Conservation (phyloP, 1,139 yeast species). For the Candida gigantensis region DNA sequence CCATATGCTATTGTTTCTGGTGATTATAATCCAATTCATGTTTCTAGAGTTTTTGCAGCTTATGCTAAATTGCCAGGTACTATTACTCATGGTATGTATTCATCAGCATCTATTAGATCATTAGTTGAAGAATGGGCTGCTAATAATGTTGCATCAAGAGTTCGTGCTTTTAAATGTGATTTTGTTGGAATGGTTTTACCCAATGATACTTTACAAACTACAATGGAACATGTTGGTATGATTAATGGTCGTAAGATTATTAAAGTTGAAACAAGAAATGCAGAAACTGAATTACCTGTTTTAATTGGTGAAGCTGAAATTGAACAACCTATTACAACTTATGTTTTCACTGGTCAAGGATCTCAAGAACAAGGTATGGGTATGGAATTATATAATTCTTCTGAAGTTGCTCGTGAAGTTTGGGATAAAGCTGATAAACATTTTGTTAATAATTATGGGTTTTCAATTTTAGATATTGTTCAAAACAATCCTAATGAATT, state of each 20-base stretch:
- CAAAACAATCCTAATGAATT: constrained; percentile 93
- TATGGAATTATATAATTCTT: constrained; percentile 92
- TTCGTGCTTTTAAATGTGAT: constrained; percentile 87
- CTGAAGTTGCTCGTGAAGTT: constrained; percentile 89
- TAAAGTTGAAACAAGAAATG: constrained; percentile 85
- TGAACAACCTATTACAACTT: constrained; percentile 95
- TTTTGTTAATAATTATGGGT: constrained; percentile 91
- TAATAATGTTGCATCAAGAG: constrained; percentile 92
- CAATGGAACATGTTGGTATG: constrained; percentile 96
- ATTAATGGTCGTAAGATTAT: constrained; percentile 97
- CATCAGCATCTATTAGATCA: constrained; percentile 92
- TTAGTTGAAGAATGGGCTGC: constrained; percentile 99
- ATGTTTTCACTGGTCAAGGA: constrained; percentile 99
- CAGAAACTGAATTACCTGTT: constrained; percentile 74
- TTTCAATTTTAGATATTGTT: constrained; percentile 94
- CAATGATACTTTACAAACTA: constrained; percentile 84
- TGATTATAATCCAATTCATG: constrained; percentile 98
- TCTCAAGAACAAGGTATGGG: constrained; percentile 99
- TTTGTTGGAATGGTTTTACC: constrained; percentile 98
- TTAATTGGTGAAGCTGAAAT: constrained; percentile 96
- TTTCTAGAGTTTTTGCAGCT: constrained; percentile 88
- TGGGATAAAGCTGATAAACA: constrained; percentile 98
- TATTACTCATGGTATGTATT: constrained; percentile 98
- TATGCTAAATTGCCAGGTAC: constrained; percentile 96
- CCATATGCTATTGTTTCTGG: constrained; percentile 98